Percentiles rank a stretch among this genome's conserved stretches.
These are phyloP conservation scores for Boletales sp. DNA, from an alignment of 768 basidiomycete genomes.

Conservation along the genomic window DNA sequence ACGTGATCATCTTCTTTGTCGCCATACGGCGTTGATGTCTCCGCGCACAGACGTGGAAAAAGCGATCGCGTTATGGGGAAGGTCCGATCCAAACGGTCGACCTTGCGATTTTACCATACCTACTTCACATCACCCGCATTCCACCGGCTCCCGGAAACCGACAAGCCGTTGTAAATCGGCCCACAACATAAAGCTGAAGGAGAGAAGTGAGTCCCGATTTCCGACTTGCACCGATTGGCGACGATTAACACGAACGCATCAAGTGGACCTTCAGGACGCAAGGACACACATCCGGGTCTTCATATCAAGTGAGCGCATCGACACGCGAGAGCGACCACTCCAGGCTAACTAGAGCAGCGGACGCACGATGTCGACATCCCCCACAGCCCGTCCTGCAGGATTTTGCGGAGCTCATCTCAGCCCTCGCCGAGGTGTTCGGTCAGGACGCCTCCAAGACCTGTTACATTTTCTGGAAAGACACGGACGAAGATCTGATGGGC, in stretches of 20 bases:
- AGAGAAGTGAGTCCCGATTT: constrained; percentile 1
- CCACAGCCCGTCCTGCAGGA: neutral
- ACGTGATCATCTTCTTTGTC: neutral
- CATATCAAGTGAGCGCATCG: constrained; percentile 5
- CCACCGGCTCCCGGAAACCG: neutral
- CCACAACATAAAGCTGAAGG: neutral
- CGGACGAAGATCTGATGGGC: constrained; percentile 14
- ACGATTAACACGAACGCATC: neutral
- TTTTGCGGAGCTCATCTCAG: constrained; percentile 4
- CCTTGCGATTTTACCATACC: neutral
- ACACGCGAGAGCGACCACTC: no score
- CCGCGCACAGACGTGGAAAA: neutral
- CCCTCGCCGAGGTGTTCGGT: constrained; percentile 2
- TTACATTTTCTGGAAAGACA: constrained; percentile 18
- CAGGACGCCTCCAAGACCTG: neutral
- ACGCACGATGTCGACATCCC: neutral
- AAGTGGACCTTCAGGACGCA: neutral
- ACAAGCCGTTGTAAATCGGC: constrained; percentile 7
- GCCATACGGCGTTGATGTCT: no score
- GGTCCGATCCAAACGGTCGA: no score
- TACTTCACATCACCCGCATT: neutral
- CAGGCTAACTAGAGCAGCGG: neutral
- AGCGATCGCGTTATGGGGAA: neutral
- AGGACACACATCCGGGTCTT: constrained; percentile 5
- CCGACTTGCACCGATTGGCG: neutral